Conservation (phyloP, 2,329 filamentous ascomycete genomes). For the Neurospora sp. region DNA sequence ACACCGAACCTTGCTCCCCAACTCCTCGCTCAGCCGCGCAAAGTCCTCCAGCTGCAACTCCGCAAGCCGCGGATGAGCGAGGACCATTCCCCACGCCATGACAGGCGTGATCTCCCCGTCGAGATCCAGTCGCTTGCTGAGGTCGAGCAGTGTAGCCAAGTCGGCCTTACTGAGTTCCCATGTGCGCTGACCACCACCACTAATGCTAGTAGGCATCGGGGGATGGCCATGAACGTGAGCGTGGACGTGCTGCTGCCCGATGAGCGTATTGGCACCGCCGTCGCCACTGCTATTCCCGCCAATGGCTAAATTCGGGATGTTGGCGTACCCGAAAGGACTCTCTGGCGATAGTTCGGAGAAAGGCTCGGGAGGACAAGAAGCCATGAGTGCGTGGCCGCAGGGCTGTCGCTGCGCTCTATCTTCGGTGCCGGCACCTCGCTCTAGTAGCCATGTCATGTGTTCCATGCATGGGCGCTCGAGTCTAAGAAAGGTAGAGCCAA, state of each 20-base stretch:
- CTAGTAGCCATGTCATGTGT: constrained; percentile 72
- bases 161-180: constrained; percentile 71
- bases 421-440: constrained; percentile 40
- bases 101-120: constrained; percentile 90
- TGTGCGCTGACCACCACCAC: constrained; percentile 47
- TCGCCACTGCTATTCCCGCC: constrained; percentile 22
- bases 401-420: constrained; percentile 48
- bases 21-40: constrained; percentile 58
- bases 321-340: constrained; percentile 41
- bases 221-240: background rate
- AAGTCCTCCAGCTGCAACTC: constrained; percentile 62
- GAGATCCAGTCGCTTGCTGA: constrained; percentile 72
- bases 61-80: constrained; percentile 57
- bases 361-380: constrained; percentile 69
- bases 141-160: constrained; percentile 69
- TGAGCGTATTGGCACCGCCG: background rate
- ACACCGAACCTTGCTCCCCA: constrained; percentile 75
- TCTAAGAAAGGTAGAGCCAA: constrained; percentile 38
- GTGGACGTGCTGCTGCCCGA: constrained; percentile 1
- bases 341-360: constrained; percentile 39
- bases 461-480: constrained; percentile 92
- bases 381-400: constrained; percentile 90
- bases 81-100: constrained; percentile 83
- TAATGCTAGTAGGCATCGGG: background rate
- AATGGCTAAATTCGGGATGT: constrained; percentile 28